Evolutionary conservation across 805 yeast species (phyloP).

Genomic region (Saturnispora halmiae): DNA sequence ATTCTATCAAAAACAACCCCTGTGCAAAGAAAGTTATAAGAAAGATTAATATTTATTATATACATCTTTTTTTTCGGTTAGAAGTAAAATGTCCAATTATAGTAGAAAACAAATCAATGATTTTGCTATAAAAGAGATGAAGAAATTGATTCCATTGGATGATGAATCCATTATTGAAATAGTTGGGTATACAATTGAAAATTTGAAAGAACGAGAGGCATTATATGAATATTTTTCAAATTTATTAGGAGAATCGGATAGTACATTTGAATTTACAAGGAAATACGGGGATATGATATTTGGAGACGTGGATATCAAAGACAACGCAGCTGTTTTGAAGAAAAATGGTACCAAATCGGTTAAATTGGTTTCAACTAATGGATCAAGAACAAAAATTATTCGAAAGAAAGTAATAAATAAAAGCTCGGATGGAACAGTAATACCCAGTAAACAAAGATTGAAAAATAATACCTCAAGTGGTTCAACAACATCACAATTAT

Average conservation of each 20-base stretch:
- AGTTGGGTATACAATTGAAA: conserved; percentile 41
- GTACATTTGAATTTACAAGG: conserved; percentile 38
- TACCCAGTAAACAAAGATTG: background rate
- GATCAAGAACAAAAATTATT: conserved; percentile 12
- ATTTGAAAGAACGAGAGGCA: conserved; percentile 37
- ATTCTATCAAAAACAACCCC: too few relatives aligned
- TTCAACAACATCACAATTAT: conserved; percentile 39
- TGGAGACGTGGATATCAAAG: too few relatives aligned
- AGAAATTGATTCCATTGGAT: conserved; percentile 46
- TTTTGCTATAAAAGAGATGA: conserved; percentile 19
- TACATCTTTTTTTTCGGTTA: background rate
- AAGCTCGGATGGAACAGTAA: background rate
- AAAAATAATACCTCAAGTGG: conserved; percentile 16
- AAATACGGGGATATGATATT: conserved; percentile 34
- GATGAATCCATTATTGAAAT: conserved; percentile 45
- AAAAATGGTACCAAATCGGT: conserved; percentile 12
- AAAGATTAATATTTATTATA: too few relatives aligned
- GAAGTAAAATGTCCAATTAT: conserved; percentile 12
- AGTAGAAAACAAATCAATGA: conserved; percentile 20
- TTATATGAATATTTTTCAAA: conserved; percentile 46
- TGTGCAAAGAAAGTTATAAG: too few relatives aligned
- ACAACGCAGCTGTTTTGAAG: background rate
- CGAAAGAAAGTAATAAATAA: conserved; percentile 11
- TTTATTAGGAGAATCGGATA: conserved; percentile 49
- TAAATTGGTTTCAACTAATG: conserved; percentile 14